These are phyloP conservation scores for Ascochyta viciae-villosae DNA, from an alignment of 2,329 filamentous ascomycete species.

Conservation along the genomic window DNA sequence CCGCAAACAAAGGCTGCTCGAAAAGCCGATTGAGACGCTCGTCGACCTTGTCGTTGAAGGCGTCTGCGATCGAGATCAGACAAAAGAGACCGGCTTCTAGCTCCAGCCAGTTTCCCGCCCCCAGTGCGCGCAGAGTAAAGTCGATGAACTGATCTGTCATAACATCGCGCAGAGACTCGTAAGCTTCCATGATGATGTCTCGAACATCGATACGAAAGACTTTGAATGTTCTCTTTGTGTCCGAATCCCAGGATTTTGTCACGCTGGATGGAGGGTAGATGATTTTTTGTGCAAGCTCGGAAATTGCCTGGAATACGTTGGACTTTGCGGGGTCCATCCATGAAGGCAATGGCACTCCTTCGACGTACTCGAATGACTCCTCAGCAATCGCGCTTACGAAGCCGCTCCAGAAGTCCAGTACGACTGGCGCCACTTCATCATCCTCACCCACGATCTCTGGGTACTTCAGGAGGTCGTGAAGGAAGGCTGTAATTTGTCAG, in stretches of 20 bases:
- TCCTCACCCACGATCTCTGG: constrained; percentile 73
- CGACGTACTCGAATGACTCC: constrained; percentile 51
- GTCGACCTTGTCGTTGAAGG: constrained; percentile 66
- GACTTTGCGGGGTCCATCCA: constrained; percentile 68
- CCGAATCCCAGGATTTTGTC: constrained; percentile 72
- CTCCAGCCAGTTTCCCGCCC: constrained; percentile 55
- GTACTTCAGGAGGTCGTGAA: constrained; percentile 71
- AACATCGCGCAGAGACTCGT: constrained; percentile 59
- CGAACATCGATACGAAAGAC: constrained; percentile 80
- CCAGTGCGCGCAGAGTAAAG: constrained; percentile 52
- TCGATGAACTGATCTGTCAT: constrained; percentile 57
- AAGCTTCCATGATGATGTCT: constrained; percentile 77
- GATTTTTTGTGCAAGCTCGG: constrained; percentile 72
- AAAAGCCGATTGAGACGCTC: constrained; percentile 68
- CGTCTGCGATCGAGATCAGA: constrained; percentile 72
- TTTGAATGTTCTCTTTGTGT: constrained; percentile 70
- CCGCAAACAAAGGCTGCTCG: constrained; percentile 64
- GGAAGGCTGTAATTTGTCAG: constrained; percentile 46
- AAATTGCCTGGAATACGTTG: constrained; percentile 69
- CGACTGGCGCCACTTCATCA: constrained; percentile 75
- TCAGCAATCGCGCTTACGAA: constrained; percentile 74
- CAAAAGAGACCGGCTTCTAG: constrained; percentile 65
- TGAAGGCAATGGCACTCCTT: constrained; percentile 44
- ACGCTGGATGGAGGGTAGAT: constrained; percentile 67
- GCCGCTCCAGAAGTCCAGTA: constrained; percentile 82